Conservation (phyloP, 768 basidiomycete genomes). For the Calocera cornea region DNA sequence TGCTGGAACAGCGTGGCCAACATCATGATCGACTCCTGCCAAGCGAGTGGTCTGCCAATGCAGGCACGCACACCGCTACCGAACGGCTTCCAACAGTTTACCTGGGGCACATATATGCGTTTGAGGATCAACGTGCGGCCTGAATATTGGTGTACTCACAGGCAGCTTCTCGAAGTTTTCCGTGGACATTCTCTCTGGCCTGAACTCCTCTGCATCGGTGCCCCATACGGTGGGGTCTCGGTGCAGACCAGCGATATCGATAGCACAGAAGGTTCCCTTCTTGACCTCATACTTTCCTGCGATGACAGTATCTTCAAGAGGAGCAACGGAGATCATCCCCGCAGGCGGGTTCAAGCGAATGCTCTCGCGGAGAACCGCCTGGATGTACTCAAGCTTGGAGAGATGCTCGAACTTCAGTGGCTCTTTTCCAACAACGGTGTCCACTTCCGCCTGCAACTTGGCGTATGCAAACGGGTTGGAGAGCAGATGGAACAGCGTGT, state of each 20-base stretch:
- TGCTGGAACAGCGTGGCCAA: slow-evolving; percentile 33
- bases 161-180: slow-evolving; percentile 38
- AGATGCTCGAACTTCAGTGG: slow-evolving; percentile 31
- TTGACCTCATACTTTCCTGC: slow-evolving; percentile 32
- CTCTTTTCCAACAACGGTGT: slow-evolving; percentile 29
- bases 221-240: slow-evolving; percentile 36
- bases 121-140: background rate
- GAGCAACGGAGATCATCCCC: slow-evolving; percentile 23
- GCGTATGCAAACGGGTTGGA: slow-evolving; percentile 32
- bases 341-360: slow-evolving; percentile 31
- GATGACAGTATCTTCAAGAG: slow-evolving; percentile 29
- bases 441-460: slow-evolving; percentile 36
- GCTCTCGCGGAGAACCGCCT: slow-evolving; percentile 25
- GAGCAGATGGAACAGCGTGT: slow-evolving; percentile 34
- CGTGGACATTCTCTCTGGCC: slow-evolving; percentile 38
- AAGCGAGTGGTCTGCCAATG: slow-evolving; percentile 35
- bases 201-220: slow-evolving; percentile 33
- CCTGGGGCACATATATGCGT: background rate
- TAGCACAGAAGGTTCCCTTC: slow-evolving; percentile 21
- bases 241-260: slow-evolving; percentile 26
- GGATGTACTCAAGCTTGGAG: slow-evolving; percentile 31
- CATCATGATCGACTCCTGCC: slow-evolving; percentile 35
- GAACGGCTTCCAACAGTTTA: slow-evolving; percentile 33
- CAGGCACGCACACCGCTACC: slow-evolving; percentile 21
- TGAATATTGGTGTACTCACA: slow-evolving; percentile 2